Evolutionary conservation across 2,329 filamentous ascomycete genomes (phyloP), one percentile per base, ranked within the genome.

Genomic region (Verticillium dahliae): DNA sequence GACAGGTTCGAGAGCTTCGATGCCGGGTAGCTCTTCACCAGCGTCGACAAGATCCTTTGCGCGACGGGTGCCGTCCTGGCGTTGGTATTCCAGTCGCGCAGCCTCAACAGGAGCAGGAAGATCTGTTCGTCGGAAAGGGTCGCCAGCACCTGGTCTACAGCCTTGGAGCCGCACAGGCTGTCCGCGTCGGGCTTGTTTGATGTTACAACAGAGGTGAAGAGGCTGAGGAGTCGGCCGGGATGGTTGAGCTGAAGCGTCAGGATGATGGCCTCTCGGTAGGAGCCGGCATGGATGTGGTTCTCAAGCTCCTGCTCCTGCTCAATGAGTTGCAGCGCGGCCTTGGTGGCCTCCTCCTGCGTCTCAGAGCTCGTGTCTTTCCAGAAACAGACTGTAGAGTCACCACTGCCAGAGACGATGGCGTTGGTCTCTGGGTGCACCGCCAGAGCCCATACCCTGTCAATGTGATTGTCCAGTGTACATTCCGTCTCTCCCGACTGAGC

Each of bases 51-150:
- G 14, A 99, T 88, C 38, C 89, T 86, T 75, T 99, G 95, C 1
- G 95, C 90, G 1, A 98, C 87, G 5, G 88, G 84, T 1, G 92
- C 89, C 3, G 92, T 96, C 64, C 91, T 85, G 0, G 92, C 92
- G 69, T 98, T 98, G 4, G 95, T 96, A 73, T 99, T 99, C 95
- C 95, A 99, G 76, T 99, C 95, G 56, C 96, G 85, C 55, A 97
- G 76, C 62, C 95, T 83, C 41, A 94, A 80, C 0, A 99, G 83
- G 14, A 99, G 83, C 6, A 86, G 81, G 75, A 91, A 96, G 14
- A 99, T 84, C 72, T 98, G 94, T 67, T 94, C 90, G 67, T 95
- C 89, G 4, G 89, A 89, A 6, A 99, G 81, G 13, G 79, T 85
- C n/a, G 82, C 85, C 1, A 99, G 80, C 0, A 97, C 93, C 59